These are phyloP conservation scores for Lactuca sativa DNA, from an alignment of 129 eudicot genomes.

Conservation along the genomic window DNA sequence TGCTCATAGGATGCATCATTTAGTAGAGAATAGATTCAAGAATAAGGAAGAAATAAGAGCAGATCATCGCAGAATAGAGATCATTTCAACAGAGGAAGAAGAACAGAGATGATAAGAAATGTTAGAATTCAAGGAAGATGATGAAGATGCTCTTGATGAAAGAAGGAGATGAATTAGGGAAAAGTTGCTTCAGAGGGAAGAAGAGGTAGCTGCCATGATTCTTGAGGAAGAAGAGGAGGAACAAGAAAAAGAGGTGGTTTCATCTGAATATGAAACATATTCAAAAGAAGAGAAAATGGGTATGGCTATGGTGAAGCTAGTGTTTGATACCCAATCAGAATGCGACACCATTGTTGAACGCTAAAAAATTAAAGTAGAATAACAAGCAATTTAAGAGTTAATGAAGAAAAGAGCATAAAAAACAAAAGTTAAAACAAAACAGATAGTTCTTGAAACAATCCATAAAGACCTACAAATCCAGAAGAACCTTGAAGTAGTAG, in stretches of 20 bases:
- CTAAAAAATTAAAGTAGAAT: conserved; percentile 78
- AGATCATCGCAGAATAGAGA: conserved; percentile 87
- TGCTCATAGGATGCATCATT: conserved; percentile 73
- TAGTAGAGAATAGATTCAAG: conserved; percentile 71
- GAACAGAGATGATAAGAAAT: conserved; percentile 64
- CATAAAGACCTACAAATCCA: conserved; percentile 68
- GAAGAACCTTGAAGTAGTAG: conserved; percentile 67
- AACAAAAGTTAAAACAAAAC: conserved; percentile 74
- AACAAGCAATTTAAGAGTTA: conserved; percentile 67
- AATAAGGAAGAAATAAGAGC: conserved; percentile 81
- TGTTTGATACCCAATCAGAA: conserved; percentile 84
- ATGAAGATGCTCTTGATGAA: conserved; percentile 84
- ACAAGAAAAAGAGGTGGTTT: conserved; percentile 74
- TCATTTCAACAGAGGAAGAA: conserved; percentile 75
- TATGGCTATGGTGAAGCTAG: conserved; percentile 84
- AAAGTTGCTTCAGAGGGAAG: conserved; percentile 61
- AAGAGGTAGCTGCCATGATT: conserved; percentile 58
- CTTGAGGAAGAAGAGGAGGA: conserved; percentile 70
- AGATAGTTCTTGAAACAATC: conserved; percentile 78
- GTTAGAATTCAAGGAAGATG: conserved; percentile 77
- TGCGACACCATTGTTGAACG: conserved; percentile 92
- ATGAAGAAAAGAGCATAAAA: conserved; percentile 62
- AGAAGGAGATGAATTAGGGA: conserved; percentile 85
- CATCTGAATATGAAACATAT: conserved; percentile 88
- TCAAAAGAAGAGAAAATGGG: conserved; percentile 75